Percentiles rank a stretch among this genome's conserved stretches.
Conservation (phyloP, 192 early-diverging fungal genomes). For the Dimargaris cristalligena region DNA sequence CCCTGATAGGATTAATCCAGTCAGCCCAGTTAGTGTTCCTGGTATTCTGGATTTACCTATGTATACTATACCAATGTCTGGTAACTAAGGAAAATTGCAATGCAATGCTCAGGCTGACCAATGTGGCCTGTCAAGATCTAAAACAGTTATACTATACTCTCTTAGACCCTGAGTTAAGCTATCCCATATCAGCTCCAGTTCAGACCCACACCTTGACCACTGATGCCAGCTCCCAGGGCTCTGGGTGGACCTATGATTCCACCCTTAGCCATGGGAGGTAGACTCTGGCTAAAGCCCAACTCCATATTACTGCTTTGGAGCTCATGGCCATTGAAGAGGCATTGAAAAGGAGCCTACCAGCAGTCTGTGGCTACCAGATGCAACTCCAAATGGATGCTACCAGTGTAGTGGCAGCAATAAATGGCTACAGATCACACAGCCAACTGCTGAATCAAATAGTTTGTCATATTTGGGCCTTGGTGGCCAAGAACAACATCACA, state of each 20-base stretch:
- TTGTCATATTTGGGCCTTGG: not conserved
- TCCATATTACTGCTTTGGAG: constrained; percentile 1
- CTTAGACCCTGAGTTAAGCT: not conserved
- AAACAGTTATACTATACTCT: not conserved
- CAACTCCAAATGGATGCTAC: not conserved
- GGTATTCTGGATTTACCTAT: not conserved
- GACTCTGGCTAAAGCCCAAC: not conserved
- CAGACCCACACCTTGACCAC: not conserved
- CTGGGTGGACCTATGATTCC: not conserved
- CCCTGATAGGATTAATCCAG: not conserved
- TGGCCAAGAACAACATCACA: not conserved
- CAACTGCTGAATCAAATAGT: not conserved
- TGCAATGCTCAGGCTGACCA: not conserved
- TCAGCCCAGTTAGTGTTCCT: constrained; percentile 1
- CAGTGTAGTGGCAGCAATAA: not conserved
- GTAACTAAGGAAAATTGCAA: not conserved
- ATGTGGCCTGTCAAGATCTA: not conserved
- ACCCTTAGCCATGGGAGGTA: not conserved
- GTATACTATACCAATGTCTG: not conserved
- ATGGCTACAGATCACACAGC: constrained; percentile 6
- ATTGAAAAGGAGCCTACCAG: not conserved
- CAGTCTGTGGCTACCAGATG: not conserved
- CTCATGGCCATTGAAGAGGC: not conserved
- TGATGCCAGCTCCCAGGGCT: not conserved
- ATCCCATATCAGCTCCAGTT: not conserved